These are phyloP conservation scores for Annulohypoxylon stygium DNA, from an alignment of 495 filamentous ascomycete genomes.

Conservation along the genomic window DNA sequence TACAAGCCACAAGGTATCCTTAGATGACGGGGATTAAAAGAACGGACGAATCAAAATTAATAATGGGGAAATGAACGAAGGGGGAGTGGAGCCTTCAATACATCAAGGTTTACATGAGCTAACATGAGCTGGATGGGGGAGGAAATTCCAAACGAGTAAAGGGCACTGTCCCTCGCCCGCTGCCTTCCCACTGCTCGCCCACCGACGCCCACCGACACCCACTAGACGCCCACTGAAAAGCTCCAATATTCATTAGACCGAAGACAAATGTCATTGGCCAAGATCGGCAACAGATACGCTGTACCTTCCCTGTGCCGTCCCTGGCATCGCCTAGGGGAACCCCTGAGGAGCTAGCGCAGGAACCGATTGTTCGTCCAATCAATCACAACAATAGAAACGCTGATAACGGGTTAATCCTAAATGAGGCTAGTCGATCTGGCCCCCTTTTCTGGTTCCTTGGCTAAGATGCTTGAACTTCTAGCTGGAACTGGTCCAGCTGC, in stretches of 20 bases:
- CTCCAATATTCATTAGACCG: slow-evolving; percentile 40
- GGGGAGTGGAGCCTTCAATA: slow-evolving; percentile 46
- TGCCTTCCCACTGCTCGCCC: not conserved
- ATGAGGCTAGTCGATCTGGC: slow-evolving; percentile 29
- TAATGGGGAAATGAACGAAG: slow-evolving; percentile 54
- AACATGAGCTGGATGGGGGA: slow-evolving; percentile 16
- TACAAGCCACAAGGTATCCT: slow-evolving; percentile 38
- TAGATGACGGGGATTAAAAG: slow-evolving; percentile 34
- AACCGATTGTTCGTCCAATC: slow-evolving; percentile 42
- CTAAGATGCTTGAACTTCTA: slow-evolving; percentile 33
- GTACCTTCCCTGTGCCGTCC: slow-evolving; percentile 38
- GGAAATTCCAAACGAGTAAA: slow-evolving; percentile 36
- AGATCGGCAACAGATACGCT: slow-evolving; percentile 16
- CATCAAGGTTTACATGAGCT: slow-evolving; percentile 27
- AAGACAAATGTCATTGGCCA: slow-evolving; percentile 33
- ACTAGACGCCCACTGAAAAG: slow-evolving; percentile 7
- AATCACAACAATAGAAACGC: slow-evolving; percentile 26
- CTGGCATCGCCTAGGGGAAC: slow-evolving; percentile 26
- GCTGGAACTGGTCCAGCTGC: not conserved
- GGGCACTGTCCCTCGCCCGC: slow-evolving; percentile 38
- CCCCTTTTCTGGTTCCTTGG: slow-evolving; percentile 31
- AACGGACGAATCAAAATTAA: slow-evolving; percentile 50
- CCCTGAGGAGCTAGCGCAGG: slow-evolving; percentile 47
- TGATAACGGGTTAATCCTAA: slow-evolving; percentile 40
- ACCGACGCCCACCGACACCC: slow-evolving; percentile 6